Conservation (phyloP, 495 filamentous ascomycete species). For the Aspergillus leporis region DNA sequence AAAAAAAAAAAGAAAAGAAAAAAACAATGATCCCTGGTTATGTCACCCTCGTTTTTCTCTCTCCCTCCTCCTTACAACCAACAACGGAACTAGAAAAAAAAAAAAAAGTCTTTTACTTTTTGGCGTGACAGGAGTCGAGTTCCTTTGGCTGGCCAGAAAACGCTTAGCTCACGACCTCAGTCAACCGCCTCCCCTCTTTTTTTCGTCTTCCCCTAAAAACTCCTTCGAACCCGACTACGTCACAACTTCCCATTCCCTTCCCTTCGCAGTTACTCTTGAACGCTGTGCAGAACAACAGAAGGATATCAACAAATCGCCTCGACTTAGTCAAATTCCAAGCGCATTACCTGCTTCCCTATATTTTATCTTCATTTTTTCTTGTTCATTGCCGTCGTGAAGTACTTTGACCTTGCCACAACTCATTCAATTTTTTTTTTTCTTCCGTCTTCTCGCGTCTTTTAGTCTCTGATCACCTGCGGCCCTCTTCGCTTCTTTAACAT, state of each 20-base stretch:
- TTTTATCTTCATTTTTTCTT: constrained; percentile 10
- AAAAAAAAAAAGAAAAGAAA: no score
- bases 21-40: no score
- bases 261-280: constrained; percentile 16
- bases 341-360: constrained; percentile 8
- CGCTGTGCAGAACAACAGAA: constrained; percentile 7
- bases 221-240: constrained; percentile 37
- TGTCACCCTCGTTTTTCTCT: no score
- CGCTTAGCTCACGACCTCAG: constrained; percentile 22
- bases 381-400: neutral
- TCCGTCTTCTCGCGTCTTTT: constrained; percentile 6
- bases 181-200: constrained; percentile 29
- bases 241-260: constrained; percentile 32
- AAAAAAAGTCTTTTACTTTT: constrained; percentile 1
- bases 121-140: constrained; percentile 23
- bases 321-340: constrained; percentile 1
- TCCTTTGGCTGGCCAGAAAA: constrained; percentile 10
- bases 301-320: constrained; percentile 13
- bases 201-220: constrained; percentile 26
- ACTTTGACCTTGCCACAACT: constrained; percentile 15
- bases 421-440: constrained; percentile 16
- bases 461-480: constrained; percentile 20
- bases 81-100: no score
- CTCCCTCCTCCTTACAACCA: no score
- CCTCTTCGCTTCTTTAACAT: constrained; percentile 17